These are phyloP conservation scores for Coemansia sp. DNA, from an alignment of 192 early-diverging fungal species.

Conservation along the genomic window DNA sequence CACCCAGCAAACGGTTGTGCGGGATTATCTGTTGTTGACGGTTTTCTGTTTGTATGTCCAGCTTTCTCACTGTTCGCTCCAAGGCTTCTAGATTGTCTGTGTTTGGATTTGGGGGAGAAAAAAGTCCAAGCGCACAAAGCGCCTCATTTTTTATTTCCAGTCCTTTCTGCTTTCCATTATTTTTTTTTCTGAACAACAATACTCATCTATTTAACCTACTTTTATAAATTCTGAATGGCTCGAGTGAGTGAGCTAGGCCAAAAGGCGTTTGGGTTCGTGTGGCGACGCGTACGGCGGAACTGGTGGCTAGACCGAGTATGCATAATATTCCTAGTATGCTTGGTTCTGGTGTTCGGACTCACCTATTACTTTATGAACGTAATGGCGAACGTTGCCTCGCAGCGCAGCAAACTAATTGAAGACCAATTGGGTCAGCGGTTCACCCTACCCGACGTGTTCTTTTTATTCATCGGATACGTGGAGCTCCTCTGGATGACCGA, in stretches of 20 bases:
- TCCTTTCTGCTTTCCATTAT: neutral
- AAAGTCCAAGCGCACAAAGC: constrained; percentile 4
- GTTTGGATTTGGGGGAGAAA: neutral
- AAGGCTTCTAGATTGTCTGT: neutral
- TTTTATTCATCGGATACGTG: constrained; percentile 60
- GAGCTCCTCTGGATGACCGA: constrained; percentile 63
- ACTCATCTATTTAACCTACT: neutral
- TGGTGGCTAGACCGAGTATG: constrained; percentile 57
- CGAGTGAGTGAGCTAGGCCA: constrained; percentile 12
- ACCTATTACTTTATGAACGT: constrained; percentile 64
- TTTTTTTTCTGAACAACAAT: neutral
- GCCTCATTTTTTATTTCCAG: neutral
- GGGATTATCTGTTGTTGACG: neutral
- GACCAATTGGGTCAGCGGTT: constrained; percentile 39
- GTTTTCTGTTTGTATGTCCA: neutral
- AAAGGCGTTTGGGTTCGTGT: constrained; percentile 5
- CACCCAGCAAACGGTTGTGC: neutral
- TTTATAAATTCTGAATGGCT: neutral
- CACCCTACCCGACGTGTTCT: constrained; percentile 59
- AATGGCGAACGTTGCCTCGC: constrained; percentile 66
- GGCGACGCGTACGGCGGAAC: constrained; percentile 48
- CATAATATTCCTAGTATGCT: constrained; percentile 31
- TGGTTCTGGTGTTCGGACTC: constrained; percentile 36
- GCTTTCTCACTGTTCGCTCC: neutral
- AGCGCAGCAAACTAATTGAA: constrained; percentile 55